phyloP scores from a whole-genome alignment of 345 rosid genomes.

The Camelina laxa region DNA sequence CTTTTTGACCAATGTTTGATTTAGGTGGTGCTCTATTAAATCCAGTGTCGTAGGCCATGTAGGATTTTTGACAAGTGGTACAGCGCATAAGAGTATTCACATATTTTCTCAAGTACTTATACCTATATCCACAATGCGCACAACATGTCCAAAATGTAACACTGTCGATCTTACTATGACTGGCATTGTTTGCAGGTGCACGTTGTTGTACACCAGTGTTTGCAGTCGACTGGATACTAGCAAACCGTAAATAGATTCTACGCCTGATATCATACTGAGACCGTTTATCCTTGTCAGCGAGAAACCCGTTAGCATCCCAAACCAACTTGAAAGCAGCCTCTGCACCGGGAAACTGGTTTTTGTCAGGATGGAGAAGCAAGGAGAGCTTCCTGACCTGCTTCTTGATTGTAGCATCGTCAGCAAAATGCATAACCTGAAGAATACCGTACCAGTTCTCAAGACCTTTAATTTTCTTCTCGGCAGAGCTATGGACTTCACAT shows the following conservation, averaged over 20 bases:
- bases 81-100: constrained; percentile 56
- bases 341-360: constrained; percentile 82
- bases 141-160: constrained; percentile 74
- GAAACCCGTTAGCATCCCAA: constrained; percentile 75
- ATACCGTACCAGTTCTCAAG: constrained; percentile 87
- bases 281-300: constrained; percentile 59
- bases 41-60: constrained; percentile 55
- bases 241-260: constrained; percentile 39
- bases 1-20: constrained; percentile 42
- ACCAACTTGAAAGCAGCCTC: constrained; percentile 93
- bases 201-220: constrained; percentile 45
- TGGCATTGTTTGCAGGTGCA: constrained; percentile 31
- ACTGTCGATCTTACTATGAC: background rate
- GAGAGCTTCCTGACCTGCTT: constrained; percentile 88
- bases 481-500: constrained; percentile 76
- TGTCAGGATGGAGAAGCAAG: constrained; percentile 88
- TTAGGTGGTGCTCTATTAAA: constrained; percentile 41
- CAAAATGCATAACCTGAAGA: constrained; percentile 63
- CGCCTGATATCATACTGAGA: constrained; percentile 58
- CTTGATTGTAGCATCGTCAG: constrained; percentile 66
- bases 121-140: constrained; percentile 54
- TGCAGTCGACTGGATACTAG: constrained; percentile 45
- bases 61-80: constrained; percentile 56
- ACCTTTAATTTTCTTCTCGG: constrained; percentile 56
- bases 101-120: constrained; percentile 46